Base-by-base conservation (phyloP, 257 asterid species). In the Solanum gracilifrons region DNA sequence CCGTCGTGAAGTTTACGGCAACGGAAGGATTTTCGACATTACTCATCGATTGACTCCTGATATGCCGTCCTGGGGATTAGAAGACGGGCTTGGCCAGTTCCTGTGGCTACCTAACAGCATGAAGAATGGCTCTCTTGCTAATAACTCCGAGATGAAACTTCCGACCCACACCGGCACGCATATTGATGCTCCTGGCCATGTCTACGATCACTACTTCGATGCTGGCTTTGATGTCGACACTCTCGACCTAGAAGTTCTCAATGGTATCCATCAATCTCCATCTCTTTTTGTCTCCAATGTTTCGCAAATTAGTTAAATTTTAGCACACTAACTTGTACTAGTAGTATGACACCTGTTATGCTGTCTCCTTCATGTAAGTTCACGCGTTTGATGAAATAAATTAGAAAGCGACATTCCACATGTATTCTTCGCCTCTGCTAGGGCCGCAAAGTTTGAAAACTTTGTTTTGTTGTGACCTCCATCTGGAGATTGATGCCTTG, bases 181-280 rank as follows among this genome's bases (percentile, higher is more conserved):
- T 89, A 98, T 95, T 58, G 99, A 97, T 87, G 94, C 99, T 7
- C 98, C 99, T 7, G 99, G 98, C 0, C 99, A 97, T 88, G 97
- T 95, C 8, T 93, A 76, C 85, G 98, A 96, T 87, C 95, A 92
- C 89, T 97, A 97, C 84, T 95, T 91, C 55, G 98, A 96, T 87
- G 97, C 98, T 15, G 99, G 99, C 8, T 97, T 97, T 39, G 99
- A 97, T 66, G 98, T 96, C 31, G 99, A 97, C 82, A 93, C 99
- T 86, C 97, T 96, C 36, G 99, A 97, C 94, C 99, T 97, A 85
- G 94, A 93, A 39, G 98, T 95, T 76, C 95, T 96, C 31, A 97
- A 97, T 88, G 99, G 99, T 97, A 92, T n/a, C 20, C 20, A 20
- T 55, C 43, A 20, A 18, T 43, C 15, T 32, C 76, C 32, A 12